These are phyloP conservation scores for Meyerozyma sp. DNA, from an alignment of 1,139 yeast genomes.

Conservation along the genomic window DNA sequence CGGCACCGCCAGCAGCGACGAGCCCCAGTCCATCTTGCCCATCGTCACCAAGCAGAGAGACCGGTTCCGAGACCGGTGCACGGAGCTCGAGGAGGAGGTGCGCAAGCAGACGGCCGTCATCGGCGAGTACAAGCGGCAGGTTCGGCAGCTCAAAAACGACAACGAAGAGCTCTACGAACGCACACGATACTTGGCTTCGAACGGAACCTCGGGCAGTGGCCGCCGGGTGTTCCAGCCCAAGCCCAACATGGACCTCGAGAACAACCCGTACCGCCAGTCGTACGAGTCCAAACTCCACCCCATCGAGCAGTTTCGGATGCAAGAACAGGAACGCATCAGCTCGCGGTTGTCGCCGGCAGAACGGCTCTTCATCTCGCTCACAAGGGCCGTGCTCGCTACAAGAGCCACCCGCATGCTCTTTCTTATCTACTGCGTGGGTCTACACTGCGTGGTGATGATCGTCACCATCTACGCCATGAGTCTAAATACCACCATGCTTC, in stretches of 20 bases:
- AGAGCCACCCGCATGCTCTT: slow-evolving; percentile 69
- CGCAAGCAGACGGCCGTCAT: slow-evolving; percentile 53
- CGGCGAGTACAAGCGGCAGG: slow-evolving; percentile 59
- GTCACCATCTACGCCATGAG: slow-evolving; percentile 57
- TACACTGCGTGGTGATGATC: slow-evolving; percentile 71
- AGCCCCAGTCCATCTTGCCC: slow-evolving; percentile 58
- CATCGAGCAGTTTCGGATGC: slow-evolving; percentile 72
- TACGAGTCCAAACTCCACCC: slow-evolving; percentile 84
- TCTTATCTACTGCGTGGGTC: slow-evolving; percentile 64
- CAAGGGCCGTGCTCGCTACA: slow-evolving; percentile 71
- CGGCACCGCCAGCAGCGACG: slow-evolving; percentile 17
- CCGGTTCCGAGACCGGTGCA: slow-evolving; percentile 74
- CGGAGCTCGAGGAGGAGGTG: slow-evolving; percentile 77
- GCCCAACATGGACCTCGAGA: slow-evolving; percentile 49
- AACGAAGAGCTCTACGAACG: slow-evolving; percentile 78
- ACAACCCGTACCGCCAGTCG: slow-evolving; percentile 49
- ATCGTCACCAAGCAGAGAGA: slow-evolving; percentile 94
- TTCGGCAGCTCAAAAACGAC: slow-evolving; percentile 61
- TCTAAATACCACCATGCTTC: slow-evolving; percentile 39
- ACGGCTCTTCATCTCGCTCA: slow-evolving; percentile 67
- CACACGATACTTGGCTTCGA: slow-evolving; percentile 67
- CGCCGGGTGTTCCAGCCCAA: slow-evolving; percentile 27
- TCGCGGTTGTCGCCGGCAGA: slow-evolving; percentile 75
- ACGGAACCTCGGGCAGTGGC: slow-evolving; percentile 10
- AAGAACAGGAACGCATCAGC: slow-evolving; percentile 72